Percentiles rank a stretch among this genome's conserved stretches.
These are phyloP conservation scores for Hydnum rufescens DNA, from an alignment of 768 basidiomycete species.

Conservation along the genomic window DNA sequence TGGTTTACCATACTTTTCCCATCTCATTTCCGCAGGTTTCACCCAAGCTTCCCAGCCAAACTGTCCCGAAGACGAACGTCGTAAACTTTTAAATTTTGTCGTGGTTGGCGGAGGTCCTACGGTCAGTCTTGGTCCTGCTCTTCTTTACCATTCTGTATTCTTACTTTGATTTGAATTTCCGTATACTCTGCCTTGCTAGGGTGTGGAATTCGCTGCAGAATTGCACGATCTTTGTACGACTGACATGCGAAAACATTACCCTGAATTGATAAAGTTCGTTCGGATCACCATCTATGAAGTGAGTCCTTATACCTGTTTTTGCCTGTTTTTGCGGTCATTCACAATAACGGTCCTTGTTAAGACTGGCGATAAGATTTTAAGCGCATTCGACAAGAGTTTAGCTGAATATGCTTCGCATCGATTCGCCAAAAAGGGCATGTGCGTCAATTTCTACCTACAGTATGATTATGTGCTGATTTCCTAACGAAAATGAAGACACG, in stretches of 20 bases:
- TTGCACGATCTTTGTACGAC: slow-evolving; percentile 54
- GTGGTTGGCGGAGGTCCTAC: slow-evolving; percentile 48
- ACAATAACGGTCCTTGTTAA: background rate
- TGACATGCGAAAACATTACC: slow-evolving; percentile 43
- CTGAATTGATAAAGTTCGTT: slow-evolving; percentile 38
- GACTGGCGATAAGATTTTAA: background rate
- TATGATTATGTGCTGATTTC: background rate
- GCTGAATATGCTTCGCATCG: background rate
- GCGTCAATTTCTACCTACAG: background rate
- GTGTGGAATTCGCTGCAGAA: slow-evolving; percentile 72
- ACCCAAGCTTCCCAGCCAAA: slow-evolving; percentile 74
- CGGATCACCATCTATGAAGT: slow-evolving; percentile 71
- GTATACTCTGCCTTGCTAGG: slow-evolving; percentile 12
- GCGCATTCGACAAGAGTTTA: background rate
- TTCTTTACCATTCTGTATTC: background rate
- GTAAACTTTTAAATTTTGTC: slow-evolving; percentile 65
- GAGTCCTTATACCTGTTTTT: background rate
- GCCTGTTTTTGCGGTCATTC: background rate
- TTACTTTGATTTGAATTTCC: background rate
- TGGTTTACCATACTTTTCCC: background rate
- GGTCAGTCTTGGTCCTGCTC: slow-evolving; percentile 2
- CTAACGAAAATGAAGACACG: background rate
- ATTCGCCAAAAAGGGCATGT: background rate
- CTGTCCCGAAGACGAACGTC: slow-evolving; percentile 50
- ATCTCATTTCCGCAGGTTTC: slow-evolving; percentile 30